phyloP scores from a whole-genome alignment of 176 grass and related monocot species.

The Thinopyrum elongatum region DNA sequence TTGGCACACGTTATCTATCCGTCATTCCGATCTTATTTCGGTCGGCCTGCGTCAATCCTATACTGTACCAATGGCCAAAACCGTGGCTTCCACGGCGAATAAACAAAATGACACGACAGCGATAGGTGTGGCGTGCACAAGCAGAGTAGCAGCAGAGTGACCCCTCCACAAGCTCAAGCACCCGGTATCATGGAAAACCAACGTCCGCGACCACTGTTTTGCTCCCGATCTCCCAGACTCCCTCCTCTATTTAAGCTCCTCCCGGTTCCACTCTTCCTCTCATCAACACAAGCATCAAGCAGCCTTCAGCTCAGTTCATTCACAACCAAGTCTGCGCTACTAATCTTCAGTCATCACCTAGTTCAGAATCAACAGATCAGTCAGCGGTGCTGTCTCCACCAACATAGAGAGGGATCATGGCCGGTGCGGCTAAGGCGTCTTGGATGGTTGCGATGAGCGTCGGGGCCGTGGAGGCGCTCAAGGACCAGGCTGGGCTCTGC shows the following conservation, averaged over 20 bases:
- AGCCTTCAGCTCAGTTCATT: background rate
- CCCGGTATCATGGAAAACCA: constrained; percentile 31
- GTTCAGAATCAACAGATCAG: no score
- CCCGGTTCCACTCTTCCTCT: background rate
- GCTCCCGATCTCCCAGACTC: no score
- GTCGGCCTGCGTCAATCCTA: background rate
- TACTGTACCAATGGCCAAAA: background rate
- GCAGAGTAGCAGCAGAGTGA: background rate
- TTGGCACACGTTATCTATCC: no score
- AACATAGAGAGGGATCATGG: constrained; percentile 2
- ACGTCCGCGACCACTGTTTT: constrained; percentile 21
- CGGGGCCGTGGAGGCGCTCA: constrained; percentile 62
- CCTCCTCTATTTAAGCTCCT: background rate
- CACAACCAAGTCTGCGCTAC: no score
- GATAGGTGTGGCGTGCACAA: background rate
- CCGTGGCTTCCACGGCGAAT: background rate
- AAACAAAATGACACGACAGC: background rate
- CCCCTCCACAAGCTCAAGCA: background rate
- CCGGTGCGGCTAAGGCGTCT: constrained; percentile 33
- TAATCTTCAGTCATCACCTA: no score
- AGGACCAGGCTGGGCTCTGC: constrained; percentile 60
- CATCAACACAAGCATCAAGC: background rate
- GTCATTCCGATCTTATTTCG: background rate
- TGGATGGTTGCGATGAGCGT: constrained; percentile 56
- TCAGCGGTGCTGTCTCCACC: no score